Evolutionary conservation across 805 yeast genomes (phyloP).

Genomic region (Kluyveromyces aestuarii): DNA sequence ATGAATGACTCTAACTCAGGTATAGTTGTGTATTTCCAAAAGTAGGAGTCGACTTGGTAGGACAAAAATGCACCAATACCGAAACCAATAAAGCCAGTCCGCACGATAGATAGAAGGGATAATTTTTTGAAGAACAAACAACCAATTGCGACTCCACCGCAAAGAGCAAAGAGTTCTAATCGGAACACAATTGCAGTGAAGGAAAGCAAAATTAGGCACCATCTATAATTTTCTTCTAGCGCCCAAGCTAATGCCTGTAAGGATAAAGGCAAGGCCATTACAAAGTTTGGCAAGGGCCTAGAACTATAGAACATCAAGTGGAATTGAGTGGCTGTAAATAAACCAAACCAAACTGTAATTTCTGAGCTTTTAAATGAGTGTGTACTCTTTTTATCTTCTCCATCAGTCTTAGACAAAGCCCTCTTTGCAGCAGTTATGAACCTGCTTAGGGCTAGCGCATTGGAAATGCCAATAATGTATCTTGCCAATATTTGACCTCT

Average conservation of each 20-base stretch:
- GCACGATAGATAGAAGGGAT: conserved; percentile 31
- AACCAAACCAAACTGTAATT: conserved; percentile 39
- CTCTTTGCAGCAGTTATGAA: conserved; percentile 5
- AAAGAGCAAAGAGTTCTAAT: conserved; percentile 55
- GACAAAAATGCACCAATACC: conserved; percentile 42
- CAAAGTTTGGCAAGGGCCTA: conserved; percentile 79
- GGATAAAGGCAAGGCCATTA: conserved; percentile 66
- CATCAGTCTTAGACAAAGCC: conserved; percentile 5
- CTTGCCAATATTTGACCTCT: conserved; percentile 49
- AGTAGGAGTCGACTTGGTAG: conserved; percentile 54
- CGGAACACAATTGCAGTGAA: conserved; percentile 64
- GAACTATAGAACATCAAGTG: conserved; percentile 76
- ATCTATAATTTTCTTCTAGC: conserved; percentile 39
- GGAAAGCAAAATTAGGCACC: conserved; percentile 45
- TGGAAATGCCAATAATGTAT: conserved; percentile 51
- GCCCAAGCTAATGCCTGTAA: conserved; percentile 44
- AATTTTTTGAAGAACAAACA: conserved; percentile 40
- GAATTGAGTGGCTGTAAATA: conserved; percentile 60
- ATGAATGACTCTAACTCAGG: conserved; percentile 72
- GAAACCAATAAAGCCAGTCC: conserved; percentile 40
- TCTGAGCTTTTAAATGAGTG: conserved; percentile 1
- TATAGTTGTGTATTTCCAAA: conserved; percentile 55
- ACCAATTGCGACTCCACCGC: conserved; percentile 39
- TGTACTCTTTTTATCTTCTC: neutral
- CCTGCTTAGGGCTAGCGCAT: conserved; percentile 29